Conservation (phyloP, 441 rosid species). For the Croton setiger region DNA sequence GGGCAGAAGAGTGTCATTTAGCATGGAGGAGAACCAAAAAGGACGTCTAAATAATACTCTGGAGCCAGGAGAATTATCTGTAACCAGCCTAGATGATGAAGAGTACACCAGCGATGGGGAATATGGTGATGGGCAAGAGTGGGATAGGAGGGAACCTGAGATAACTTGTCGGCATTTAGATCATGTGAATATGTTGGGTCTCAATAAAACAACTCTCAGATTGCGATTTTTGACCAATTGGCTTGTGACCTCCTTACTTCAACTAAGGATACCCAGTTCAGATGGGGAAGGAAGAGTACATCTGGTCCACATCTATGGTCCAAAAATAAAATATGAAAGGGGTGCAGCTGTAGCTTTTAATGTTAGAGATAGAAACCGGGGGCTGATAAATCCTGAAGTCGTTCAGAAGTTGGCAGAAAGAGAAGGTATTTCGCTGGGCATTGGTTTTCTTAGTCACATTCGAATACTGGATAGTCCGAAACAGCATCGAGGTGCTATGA, state of each 20-base stretch:
- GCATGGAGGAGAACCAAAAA: slow-evolving; percentile 59
- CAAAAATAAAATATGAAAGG: slow-evolving; percentile 93
- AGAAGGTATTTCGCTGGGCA: slow-evolving; percentile 82
- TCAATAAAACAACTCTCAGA: slow-evolving; percentile 75
- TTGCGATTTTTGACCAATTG: slow-evolving; percentile 86
- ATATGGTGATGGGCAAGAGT: slow-evolving; percentile 68
- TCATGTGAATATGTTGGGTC: slow-evolving; percentile 89
- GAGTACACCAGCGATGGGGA: slow-evolving; percentile 75
- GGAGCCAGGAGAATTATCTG: slow-evolving; percentile 69
- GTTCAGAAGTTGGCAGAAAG: slow-evolving; percentile 91
- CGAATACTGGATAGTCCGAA: slow-evolving; percentile 61
- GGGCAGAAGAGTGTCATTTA: slow-evolving; percentile 89
- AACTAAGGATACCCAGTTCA: slow-evolving; percentile 60
- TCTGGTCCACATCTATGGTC: slow-evolving; percentile 93
- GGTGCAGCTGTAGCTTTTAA: slow-evolving; percentile 99
- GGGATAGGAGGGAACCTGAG: slow-evolving; percentile 87
- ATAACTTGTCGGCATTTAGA: slow-evolving; percentile 73
- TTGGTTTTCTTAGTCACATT: slow-evolving; percentile 85
- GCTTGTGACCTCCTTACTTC: slow-evolving; percentile 94
- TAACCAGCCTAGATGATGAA: slow-evolving; percentile 59
- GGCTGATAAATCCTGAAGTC: slow-evolving; percentile 71
- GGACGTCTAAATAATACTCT: slow-evolving; percentile 42
- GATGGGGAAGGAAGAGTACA: slow-evolving; percentile 50
- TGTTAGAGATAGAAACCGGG: slow-evolving; percentile 61
- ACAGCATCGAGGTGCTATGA: slow-evolving; percentile 42